Evolutionary conservation across 192 early-diverging fungal genomes (phyloP).

Genomic region (Phlyctochytrium bullatum): DNA sequence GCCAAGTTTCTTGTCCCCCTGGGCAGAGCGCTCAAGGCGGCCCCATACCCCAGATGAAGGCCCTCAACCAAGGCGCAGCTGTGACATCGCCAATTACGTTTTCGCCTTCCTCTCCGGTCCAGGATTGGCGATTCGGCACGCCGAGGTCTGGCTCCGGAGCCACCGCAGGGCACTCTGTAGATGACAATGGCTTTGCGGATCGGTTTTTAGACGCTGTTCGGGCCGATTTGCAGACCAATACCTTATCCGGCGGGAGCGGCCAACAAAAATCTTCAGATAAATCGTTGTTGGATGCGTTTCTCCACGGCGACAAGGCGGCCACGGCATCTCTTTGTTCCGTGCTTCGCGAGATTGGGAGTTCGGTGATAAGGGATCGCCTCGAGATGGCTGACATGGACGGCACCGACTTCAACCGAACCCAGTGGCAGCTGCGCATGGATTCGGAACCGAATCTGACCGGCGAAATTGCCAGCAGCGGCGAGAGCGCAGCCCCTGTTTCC

Average conservation of each 20-base stretch:
- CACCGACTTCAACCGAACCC: conserved; percentile 6
- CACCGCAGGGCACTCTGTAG: conserved; percentile 8
- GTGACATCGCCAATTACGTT: no score
- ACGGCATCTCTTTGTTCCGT: no score
- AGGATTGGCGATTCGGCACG: background rate
- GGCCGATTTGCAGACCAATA: conserved; percentile 15
- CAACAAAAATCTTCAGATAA: no score
- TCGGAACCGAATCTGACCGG: background rate
- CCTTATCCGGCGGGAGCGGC: conserved; percentile 11
- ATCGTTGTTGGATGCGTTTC: no score
- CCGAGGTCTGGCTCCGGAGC: conserved; percentile 4
- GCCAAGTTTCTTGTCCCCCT: background rate
- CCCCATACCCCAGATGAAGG: no score
- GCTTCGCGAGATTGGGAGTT: conserved; percentile 19
- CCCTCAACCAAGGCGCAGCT: no score
- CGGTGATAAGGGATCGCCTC: conserved; percentile 23
- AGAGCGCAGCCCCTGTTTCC: background rate
- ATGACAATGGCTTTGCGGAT: conserved; percentile 27
- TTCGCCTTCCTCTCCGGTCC: no score
- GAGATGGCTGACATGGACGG: conserved; percentile 33
- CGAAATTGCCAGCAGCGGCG: conserved; percentile 5
- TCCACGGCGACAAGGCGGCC: no score
- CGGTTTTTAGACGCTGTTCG: conserved; percentile 20
- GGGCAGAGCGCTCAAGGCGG: no score
- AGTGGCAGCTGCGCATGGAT: conserved; percentile 14